Percentiles rank a stretch among this genome's conserved stretches.
Evolutionary conservation across 1,284 basidiomycete species (phyloP).

Genomic region (Polyporus tsugae): DNA sequence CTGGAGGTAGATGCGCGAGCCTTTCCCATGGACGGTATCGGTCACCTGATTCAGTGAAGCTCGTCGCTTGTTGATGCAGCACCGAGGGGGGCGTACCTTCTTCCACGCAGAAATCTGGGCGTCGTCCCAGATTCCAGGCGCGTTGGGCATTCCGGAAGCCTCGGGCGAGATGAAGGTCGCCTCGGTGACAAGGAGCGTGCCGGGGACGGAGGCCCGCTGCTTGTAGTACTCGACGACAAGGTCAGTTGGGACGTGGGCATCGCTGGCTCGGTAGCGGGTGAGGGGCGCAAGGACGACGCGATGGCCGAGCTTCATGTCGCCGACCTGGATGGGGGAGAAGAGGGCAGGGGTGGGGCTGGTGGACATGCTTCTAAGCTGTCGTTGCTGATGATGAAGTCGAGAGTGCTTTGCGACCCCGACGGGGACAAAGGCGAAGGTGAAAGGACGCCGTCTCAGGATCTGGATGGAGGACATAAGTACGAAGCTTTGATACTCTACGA

Average conservation of each 20-base stretch:
- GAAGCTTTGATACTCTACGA: neutral
- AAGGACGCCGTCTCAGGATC: neutral
- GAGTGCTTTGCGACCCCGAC: neutral
- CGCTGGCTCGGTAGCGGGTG: conserved; percentile 48
- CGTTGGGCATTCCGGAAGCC: conserved; percentile 46
- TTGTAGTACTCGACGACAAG: conserved; percentile 54
- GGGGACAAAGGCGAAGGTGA: neutral
- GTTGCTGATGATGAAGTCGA: neutral
- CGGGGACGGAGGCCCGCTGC: conserved; percentile 52
- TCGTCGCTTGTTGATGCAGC: neutral
- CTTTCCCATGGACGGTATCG: conserved; percentile 16
- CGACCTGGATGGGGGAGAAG: conserved; percentile 55
- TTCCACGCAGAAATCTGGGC: conserved; percentile 59
- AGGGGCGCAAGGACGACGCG: conserved; percentile 59
- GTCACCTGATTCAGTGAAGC: neutral
- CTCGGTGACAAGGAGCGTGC: conserved; percentile 60
- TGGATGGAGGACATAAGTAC: neutral
- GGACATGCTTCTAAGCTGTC: neutral
- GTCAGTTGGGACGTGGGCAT: conserved; percentile 38
- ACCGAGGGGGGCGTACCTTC: conserved; percentile 38
- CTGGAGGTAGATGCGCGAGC: conserved; percentile 49
- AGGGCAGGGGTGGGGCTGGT: conserved; percentile 39
- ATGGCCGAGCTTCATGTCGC: conserved; percentile 50
- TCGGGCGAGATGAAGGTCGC: conserved; percentile 52
- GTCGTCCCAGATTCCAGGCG: conserved; percentile 53